These are phyloP conservation scores for Saccharomyces hybrid DNA, from an alignment of 1,139 yeast species.

Conservation along the genomic window DNA sequence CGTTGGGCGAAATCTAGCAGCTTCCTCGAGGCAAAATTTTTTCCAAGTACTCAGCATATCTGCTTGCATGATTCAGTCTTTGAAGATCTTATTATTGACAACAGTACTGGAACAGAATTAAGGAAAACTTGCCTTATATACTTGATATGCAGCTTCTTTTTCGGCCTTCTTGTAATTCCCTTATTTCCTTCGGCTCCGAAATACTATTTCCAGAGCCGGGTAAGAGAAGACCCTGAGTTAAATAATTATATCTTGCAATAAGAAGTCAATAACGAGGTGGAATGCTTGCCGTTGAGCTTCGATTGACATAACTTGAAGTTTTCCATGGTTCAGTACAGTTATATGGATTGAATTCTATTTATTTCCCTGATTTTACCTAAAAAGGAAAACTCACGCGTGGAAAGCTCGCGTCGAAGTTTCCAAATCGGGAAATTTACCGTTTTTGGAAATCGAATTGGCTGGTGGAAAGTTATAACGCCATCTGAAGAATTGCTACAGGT, in stretches of 20 bases:
- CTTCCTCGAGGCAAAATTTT: not conserved
- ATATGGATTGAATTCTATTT: not conserved
- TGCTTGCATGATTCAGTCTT: not conserved
- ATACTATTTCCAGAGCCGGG: not conserved
- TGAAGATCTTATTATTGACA: not conserved
- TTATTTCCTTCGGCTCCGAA: not conserved
- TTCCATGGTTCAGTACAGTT: not conserved
- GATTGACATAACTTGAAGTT: not conserved
- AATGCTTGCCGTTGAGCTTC: too few relatives aligned
- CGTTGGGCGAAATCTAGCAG: slow-evolving; percentile 32
- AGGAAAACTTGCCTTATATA: not conserved
- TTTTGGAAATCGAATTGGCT: not conserved
- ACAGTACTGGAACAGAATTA: not conserved
- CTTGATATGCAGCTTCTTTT: not conserved
- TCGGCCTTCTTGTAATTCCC: not conserved
- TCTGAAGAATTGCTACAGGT: not conserved
- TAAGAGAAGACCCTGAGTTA: not conserved
- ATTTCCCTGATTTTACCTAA: not conserved
- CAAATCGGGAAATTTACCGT: not conserved
- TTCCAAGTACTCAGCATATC: not conserved
- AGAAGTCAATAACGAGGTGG: too few relatives aligned
- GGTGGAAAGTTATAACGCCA: not conserved
- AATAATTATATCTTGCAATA: not conserved
- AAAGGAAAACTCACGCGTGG: not conserved
- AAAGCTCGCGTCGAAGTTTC: not conserved